phyloP scores from a whole-genome alignment of 2,329 filamentous ascomycete species.

The Balansia obtecta region DNA sequence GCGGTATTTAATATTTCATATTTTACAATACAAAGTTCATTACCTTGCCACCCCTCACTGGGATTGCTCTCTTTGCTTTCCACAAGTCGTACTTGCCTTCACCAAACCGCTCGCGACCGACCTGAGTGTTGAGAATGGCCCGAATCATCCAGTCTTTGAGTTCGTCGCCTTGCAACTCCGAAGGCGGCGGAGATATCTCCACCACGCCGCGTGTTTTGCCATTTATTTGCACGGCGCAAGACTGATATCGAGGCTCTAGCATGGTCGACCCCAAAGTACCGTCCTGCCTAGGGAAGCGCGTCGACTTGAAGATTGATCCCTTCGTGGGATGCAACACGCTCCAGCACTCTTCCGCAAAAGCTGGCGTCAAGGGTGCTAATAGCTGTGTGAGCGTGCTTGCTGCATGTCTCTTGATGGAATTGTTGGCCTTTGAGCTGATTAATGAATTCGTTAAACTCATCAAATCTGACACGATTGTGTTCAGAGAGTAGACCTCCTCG shows the following conservation, averaged over 20 bases:
- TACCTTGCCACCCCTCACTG: conserved; percentile 53
- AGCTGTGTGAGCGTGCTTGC: conserved; percentile 51
- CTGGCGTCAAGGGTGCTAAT: conserved; percentile 68
- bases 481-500: conserved; percentile 61
- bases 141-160: conserved; percentile 49
- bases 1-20: neutral
- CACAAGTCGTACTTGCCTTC: conserved; percentile 32
- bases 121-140: conserved; percentile 46
- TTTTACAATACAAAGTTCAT: conserved; percentile 58
- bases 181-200: conserved; percentile 43
- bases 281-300: conserved; percentile 48
- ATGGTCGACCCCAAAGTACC: conserved; percentile 34
- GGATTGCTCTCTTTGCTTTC: conserved; percentile 50
- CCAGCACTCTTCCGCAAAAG: conserved; percentile 75
- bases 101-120: conserved; percentile 44
- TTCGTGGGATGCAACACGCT: conserved; percentile 34
- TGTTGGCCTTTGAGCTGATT: conserved; percentile 29
- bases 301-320: conserved; percentile 29
- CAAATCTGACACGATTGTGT: conserved; percentile 72
- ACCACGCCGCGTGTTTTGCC: conserved; percentile 62
- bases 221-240: conserved; percentile 64
- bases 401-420: conserved; percentile 34
- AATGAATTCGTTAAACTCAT: conserved; percentile 69
- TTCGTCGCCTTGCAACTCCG: conserved; percentile 26
- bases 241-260: conserved; percentile 36